phyloP scores from a whole-genome alignment of 495 filamentous ascomycete genomes.

The Trypethelium eluteriae region DNA sequence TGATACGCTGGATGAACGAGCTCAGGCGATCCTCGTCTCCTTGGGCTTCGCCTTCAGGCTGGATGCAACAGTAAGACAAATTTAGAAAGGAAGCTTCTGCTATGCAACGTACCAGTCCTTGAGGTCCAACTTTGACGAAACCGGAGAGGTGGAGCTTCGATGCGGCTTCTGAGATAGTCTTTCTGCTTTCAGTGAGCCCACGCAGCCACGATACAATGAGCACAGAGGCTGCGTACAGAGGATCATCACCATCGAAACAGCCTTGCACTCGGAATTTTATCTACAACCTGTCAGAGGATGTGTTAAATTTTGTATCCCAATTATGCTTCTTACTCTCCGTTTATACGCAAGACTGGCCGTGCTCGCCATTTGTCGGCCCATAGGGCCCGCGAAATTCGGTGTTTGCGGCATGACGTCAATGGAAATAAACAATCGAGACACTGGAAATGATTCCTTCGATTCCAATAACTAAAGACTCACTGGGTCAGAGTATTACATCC shows the following conservation, averaged over 20 bases:
- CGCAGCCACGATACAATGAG: too few species aligned
- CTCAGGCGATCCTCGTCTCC: not conserved
- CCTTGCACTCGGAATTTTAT: not conserved
- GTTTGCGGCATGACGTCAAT: too few species aligned
- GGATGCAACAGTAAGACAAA: not conserved
- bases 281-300: not conserved
- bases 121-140: not conserved
- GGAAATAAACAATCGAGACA: too few species aligned
- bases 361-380: too few species aligned
- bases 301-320: not conserved
- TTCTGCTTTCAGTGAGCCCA: not conserved
- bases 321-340: not conserved
- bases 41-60: slow-evolving; percentile 10
- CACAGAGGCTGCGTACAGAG: not conserved
- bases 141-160: not conserved
- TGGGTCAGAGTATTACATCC: too few species aligned
- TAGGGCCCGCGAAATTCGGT: too few species aligned
- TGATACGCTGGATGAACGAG: not conserved
- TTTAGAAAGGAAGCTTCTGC: not conserved
- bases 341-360: not conserved
- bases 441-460: too few species aligned
- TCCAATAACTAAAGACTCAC: too few species aligned
- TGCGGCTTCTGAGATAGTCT: not conserved
- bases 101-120: not conserved
- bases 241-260: not conserved